Evolutionary conservation across 176 grass and related monocot species (phyloP), one percentile per base, ranked within the genome.

Genomic region (Aegilops speltoides): DNA sequence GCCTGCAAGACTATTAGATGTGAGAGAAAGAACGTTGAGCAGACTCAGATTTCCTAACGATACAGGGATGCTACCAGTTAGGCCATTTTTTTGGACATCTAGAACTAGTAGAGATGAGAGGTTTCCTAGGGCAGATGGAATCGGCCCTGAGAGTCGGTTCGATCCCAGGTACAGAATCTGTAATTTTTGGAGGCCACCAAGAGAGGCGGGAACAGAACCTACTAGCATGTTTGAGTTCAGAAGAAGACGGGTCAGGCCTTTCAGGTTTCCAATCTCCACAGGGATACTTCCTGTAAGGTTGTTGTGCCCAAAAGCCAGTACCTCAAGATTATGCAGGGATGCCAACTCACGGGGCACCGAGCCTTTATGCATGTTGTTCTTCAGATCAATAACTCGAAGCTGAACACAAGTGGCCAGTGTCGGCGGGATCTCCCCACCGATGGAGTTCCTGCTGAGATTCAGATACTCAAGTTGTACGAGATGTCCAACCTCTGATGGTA

Each of bases 1-100:
- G 6, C 78, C 37, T 31, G 61, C 66, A 10, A 80, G 38, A 4
- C 40, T 65, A 40, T 80, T 80, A 46, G 8, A 20, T 46, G 79
- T 31, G 9, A 81, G 38, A 46, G 38, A 31, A 14, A 81, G 62
- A 38, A 67, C 61, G 10, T 7, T 66, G 24, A 81, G 62, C 2
- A 14, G 38, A 26, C 46, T 81, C 61, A 81, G 38, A 81, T 81
- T 48, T 81, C 79, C 79, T 13, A 81, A 67, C 6, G 79, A 81
- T 17, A 67, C 24, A 8, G 79, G 79, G 24, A 80, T 45, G 61
- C 25, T 65, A 26, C 78, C 78, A 65, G 61, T 80, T 65, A 80
- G 36, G 20, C 61, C 62, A 81, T 64, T 79, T 23, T 0, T 0
- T 40, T 24, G 33, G 33, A 79, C 56, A 40, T 26, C 7, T 79